Base-by-base conservation (phyloP, 805 yeast genomes). In the Wickerhamiella qilinensis region DNA sequence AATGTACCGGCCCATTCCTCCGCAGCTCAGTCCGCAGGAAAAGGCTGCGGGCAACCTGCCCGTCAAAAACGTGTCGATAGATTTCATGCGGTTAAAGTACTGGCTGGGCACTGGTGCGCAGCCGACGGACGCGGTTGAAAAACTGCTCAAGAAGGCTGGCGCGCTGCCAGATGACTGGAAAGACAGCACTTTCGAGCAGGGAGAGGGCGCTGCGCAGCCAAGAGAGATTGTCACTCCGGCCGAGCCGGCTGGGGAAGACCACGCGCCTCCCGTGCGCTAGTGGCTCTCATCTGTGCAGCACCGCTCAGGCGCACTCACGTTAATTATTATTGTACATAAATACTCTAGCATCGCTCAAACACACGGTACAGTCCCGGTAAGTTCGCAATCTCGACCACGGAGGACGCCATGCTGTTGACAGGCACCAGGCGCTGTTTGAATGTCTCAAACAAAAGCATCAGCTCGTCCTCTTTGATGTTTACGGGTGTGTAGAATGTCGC, bases 61-160 rank as follows among this genome's bases (percentile, higher is more conserved):
- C 11, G 66, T 69, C 36, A 88, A 91, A 56, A 85, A 85, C 48
- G 71, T 88, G 30, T 70, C 76, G 47, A 63, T 91, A 28, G 97
- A 91, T 55, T 85, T 91, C 54, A 74, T 75, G 46, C 73, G 95
- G 51, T 74, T 94, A 4, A 84, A 84, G 57, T 91, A 91, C 60
- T 91, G 98, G 98, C 63, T 91, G 27, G 94, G 95, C 51, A 94
- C 84, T 16, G 98, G 98, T 11, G 97, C 97, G 1, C 93, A 82
- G 55, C 93, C 95, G 5, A 75, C 88, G 19, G 85, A 79, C 33
- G 65, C 91, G 3, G 93, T 88, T 11, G 69, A 74, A 2, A 73
- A 73, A 46, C 62, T 91, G 38, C 71, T 91, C 55, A 76, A 74
- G 54, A 83, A 33, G 85, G 94, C 65, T 2, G 43, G 70, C 72